Evolutionary conservation across 2,329 filamentous ascomycete genomes (phyloP), one percentile per base, ranked within the genome.

Genomic region (Rugonectria rugulosa): DNA sequence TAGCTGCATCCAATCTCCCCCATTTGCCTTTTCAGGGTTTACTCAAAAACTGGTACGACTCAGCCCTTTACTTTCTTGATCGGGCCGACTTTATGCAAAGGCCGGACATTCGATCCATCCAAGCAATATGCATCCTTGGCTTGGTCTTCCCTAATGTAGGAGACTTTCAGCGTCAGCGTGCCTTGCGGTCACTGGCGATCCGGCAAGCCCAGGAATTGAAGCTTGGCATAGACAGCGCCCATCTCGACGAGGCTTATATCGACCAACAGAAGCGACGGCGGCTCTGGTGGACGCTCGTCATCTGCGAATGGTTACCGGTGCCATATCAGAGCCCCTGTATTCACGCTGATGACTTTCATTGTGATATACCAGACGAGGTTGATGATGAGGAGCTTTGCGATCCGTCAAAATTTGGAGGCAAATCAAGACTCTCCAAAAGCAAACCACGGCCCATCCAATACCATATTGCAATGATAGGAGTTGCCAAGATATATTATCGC

Each of bases 221-320:
- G 4, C 21, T 47, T 17, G 31, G 32, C 5, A 24, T 19, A 7
- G 44, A 47, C 11, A n/a, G 9, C 20, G 31, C 32, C 2, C 15
- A 38, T 10, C 3, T n/a, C 3, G 36, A 29, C 5, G 44, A 47
- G 32, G n/a, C 44, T 17, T 47, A 47, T 21, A 2, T 38, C 5
- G 21, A 47, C 2, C 44, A 47, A n/a, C 44, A 47, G 24, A 47
- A 37, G n/a, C 14, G 44, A 4, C 14, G 44, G 7, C 44, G 44
- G 6, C 44, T 47, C 9, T 47, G 44, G 44, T 47, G 44, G 44
- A 47, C 44, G 2, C 32, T 47, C 4, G 44, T 47, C 3, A 38
- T 47, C 6, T 47, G 44, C 11, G 44, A 47, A 20, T 47, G 44
- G 44, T 9, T 47, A 7, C 44, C 44, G 17, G 44, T 47, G 3